Percentiles rank a stretch among this genome's conserved stretches.
phyloP scores from a whole-genome alignment of 2,329 filamentous ascomycete species.

The Ascocoryne sarcoides region DNA sequence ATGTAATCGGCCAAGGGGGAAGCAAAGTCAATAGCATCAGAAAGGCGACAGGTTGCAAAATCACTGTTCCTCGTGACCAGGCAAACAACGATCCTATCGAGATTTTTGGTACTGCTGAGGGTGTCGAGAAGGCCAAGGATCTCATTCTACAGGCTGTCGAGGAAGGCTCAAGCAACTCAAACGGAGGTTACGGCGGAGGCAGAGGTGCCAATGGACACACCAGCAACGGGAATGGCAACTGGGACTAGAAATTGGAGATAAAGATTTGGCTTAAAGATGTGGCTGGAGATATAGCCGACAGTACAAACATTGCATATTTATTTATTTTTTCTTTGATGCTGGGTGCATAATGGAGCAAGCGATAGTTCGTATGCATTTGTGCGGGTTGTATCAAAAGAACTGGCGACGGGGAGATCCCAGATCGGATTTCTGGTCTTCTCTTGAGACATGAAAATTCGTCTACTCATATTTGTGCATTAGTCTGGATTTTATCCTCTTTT shows the following conservation, averaged over 20 bases:
- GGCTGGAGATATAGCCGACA: no score
- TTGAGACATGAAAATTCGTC: neutral
- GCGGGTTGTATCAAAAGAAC: conserved; percentile 12
- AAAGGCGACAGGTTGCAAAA: conserved; percentile 85
- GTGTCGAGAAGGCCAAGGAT: conserved; percentile 78
- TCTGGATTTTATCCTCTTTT: neutral
- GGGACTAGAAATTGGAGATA: conserved; percentile 8
- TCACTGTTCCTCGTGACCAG: conserved; percentile 84
- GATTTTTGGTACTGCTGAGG: conserved; percentile 69
- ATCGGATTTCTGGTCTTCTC: neutral
- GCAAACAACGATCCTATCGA: conserved; percentile 74
- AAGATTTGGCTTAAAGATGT: neutral
- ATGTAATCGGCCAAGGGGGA: conserved; percentile 81
- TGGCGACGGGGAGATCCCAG: neutral
- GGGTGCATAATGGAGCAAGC: neutral
- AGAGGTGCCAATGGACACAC: neutral
- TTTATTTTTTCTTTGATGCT: neutral
- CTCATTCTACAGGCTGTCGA: conserved; percentile 79
- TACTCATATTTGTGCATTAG: neutral
- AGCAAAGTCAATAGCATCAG: conserved; percentile 89
- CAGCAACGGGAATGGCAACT: conserved; percentile 6
- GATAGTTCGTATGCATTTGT: conserved; percentile 7
- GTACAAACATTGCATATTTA: neutral
- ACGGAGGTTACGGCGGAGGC: conserved; percentile 4
- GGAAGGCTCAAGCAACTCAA: conserved; percentile 37